A percentile compares a stretch with the other conserved stretches of the same genome.
Conservation (phyloP, 176 grass and related monocot genomes). For the Rhynchospora tenuis region DNA sequence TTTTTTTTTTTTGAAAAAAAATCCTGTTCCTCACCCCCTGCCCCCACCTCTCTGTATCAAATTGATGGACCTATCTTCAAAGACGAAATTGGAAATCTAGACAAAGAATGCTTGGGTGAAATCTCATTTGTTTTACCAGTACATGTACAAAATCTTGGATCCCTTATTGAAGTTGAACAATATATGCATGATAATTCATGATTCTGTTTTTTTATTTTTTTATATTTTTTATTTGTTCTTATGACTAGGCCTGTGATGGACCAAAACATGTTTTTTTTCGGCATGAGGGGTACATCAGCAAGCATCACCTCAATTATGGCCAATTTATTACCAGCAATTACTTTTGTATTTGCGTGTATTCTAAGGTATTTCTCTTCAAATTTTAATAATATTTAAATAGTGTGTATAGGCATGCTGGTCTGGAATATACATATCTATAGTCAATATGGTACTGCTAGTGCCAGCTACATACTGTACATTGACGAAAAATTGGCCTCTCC, state of each 20-base stretch:
- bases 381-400: background rate
- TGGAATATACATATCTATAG: background rate
- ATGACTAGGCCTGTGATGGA: slow-evolving; percentile 27
- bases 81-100: background rate
- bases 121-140: background rate
- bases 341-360: slow-evolving; percentile 16
- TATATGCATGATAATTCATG: background rate
- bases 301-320: slow-evolving; percentile 13
- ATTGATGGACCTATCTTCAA: background rate
- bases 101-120: background rate
- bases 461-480: background rate
- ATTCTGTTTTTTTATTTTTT: background rate
- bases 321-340: slow-evolving; percentile 33
- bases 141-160: background rate
- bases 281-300: slow-evolving; percentile 30
- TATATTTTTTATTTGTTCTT: too few species aligned
- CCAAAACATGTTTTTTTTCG: slow-evolving; percentile 27
- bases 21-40: too few species aligned
- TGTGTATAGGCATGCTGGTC: background rate
- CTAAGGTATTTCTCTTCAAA: background rate
- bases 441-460: background rate
- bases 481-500: too few species aligned
- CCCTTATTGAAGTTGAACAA: background rate
- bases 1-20: too few species aligned
- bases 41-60: too few species aligned